phyloP scores from a whole-genome alignment of 495 filamentous ascomycete species.

The Hyaloscypha bicolor region DNA sequence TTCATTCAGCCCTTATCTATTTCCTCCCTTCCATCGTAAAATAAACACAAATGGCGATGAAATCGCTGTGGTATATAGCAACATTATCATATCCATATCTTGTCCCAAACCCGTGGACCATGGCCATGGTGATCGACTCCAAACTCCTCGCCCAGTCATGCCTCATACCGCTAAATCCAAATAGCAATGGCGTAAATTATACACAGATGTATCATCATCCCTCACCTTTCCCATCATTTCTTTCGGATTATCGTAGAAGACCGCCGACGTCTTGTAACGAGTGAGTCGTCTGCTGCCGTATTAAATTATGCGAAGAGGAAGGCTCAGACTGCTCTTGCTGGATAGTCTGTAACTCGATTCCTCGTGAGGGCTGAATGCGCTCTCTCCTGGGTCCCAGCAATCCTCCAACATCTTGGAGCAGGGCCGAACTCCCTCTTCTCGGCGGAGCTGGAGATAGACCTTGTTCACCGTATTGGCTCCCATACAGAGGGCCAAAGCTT shows the following conservation, averaged over 20 bases:
- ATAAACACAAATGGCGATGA: too few species aligned
- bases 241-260: constrained; percentile 1
- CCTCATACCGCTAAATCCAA: constrained; percentile 6
- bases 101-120: too few species aligned
- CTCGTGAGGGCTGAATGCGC: constrained; percentile 4
- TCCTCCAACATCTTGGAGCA: constrained; percentile 33
- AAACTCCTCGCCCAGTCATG: constrained; percentile 8
- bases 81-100: too few species aligned
- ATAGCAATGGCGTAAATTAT: not conserved
- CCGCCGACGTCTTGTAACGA: constrained; percentile 30
- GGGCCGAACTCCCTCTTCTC: constrained; percentile 22
- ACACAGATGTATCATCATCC: not conserved
- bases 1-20: too few species aligned
- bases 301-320: not conserved
- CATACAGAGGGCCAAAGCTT: constrained; percentile 4
- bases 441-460: constrained; percentile 20
- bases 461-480: constrained; percentile 5
- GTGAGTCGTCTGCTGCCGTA: constrained; percentile 18
- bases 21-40: too few species aligned
- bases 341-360: constrained; percentile 31
- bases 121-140: not conserved
- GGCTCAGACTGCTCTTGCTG: constrained; percentile 12
- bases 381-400: constrained; percentile 27
- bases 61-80: too few species aligned
- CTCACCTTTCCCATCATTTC: not conserved